Base-by-base conservation (phyloP, 768 basidiomycete genomes). In the Suillus subalutaceus region DNA sequence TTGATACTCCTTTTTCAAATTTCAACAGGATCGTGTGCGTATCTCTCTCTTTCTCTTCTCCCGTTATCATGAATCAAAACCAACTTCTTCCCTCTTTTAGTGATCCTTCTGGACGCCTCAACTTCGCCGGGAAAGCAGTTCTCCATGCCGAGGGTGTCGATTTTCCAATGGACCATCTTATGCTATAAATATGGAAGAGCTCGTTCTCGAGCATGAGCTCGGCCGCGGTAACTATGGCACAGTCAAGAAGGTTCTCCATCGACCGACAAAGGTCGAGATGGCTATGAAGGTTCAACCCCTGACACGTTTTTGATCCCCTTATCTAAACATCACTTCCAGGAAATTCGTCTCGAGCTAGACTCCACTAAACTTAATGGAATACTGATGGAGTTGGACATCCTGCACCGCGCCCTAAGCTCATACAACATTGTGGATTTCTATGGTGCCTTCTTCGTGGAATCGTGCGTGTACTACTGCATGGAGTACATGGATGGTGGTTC, bases 381-480 rank as follows among this genome's bases (percentile, higher is more conserved):
- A 82, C 90, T 99, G 72, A 99, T 98, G 92, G 97, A 99, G 74
- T 91, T 99, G 63, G 97, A 99, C 75, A 92, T 99, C 69, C 88
- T 99, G 8, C 97, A 99, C 78, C 93, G 96, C 35, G 96, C 96
- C 4, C 85, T 90, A 53, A 89, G 92, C 10, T 92, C 92, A 3
- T 89, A 93, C 73, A 99, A 93, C 73, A 99, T 99, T 70, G 94
- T 99, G 72, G 97, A 99, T 67, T 99, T 99, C 72, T 99, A 97
- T 75, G 97, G 97, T 53, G 97, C 97, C 5, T 99, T 99, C 82
- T 98, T 97, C 79, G 96, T 97, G 78, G 97, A 99, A 75, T 94
- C 94, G n/a, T 99, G 97, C 77, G 97, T 99, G 30, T 98, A 99
- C 80, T 98, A 97, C 77, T 99, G 96, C 79, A 99, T 99, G 96